These are phyloP conservation scores for Hamamelis virginiana DNA, from an alignment of 164 flowering plant genomes.

Conservation along the genomic window DNA sequence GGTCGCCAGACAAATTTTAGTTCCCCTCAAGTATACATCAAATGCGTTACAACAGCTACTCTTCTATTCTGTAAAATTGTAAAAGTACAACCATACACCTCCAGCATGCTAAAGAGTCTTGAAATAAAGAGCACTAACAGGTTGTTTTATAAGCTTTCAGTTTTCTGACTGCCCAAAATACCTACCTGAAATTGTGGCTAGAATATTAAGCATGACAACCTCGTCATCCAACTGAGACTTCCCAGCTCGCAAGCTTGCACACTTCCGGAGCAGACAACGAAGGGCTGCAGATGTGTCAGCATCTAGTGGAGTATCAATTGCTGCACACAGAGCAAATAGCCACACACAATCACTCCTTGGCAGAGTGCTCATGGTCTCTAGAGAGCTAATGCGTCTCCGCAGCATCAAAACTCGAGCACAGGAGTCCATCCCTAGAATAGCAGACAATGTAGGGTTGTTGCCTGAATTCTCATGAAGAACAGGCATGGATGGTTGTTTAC, in stretches of 20 bases:
- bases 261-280: constrained; percentile 71
- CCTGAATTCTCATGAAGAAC: constrained; percentile 10
- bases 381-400: constrained; percentile 43
- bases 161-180: constrained; percentile 66
- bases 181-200: constrained; percentile 66
- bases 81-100: too few relatives aligned
- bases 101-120: too few relatives aligned
- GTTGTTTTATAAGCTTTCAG: constrained; percentile 10
- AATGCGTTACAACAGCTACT: too few relatives aligned
- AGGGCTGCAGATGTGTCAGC: constrained; percentile 71
- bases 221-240: constrained; percentile 69
- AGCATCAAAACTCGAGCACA: constrained; percentile 62
- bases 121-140: too few relatives aligned
- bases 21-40: too few relatives aligned
- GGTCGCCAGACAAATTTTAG: too few relatives aligned
- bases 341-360: constrained; percentile 54
- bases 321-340: constrained; percentile 75
- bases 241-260: constrained; percentile 65
- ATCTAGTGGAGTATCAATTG: constrained; percentile 73
- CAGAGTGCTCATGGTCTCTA: constrained; percentile 33
- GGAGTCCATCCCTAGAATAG: constrained; percentile 55
- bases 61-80: too few relatives aligned
- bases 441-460: constrained; percentile 45
- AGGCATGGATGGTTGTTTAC: background rate
- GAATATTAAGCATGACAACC: constrained; percentile 72